Evolutionary conservation across 352 stramenopile species (phyloP), one percentile per base, ranked within the genome.

Genomic region (Phytophthora aleatoria): DNA sequence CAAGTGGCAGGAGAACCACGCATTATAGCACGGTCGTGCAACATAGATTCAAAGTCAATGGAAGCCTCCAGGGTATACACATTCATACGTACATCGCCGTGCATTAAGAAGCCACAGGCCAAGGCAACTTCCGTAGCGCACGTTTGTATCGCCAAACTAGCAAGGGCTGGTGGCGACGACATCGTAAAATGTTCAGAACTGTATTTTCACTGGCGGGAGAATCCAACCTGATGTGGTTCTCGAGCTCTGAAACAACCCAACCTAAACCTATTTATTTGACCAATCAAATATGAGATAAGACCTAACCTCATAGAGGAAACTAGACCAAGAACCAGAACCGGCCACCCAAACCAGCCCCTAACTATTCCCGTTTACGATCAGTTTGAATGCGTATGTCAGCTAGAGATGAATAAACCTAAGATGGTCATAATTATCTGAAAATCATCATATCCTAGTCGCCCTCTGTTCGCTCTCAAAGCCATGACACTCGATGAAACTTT

Each of bases 261-360:
- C 16, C 41, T 47, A 28, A 27, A 47, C 41, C 16, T 20, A 20
- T 20, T 20, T 20, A 20, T 20, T 20, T 20, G 16, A 20, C 16
- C 16, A 20, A 20, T 20, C 16, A 20, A 20, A 20, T 20, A 20
- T 20, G 16, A 20, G 16, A 20, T 20, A 20, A 20, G 16, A 20
- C 16, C 41, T 47, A 28, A 20, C 41, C 6, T 15, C 10, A 8
- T 6, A 28, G 2, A 1, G 16, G 28, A 6, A 47, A 47, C 41
- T 7, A 30, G 41, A 47, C 16, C n/a, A 3, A 47, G 41, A 47
- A 47, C 41, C n/a, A 47, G n/a, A 9, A 47, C 16, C 7, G 5
- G 41, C 41, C 41, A 47, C 4, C 2, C 41, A 30, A 47, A 47
- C 41, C 41, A 47, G 41, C 41, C 41, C 41, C 41, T 56, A 20